phyloP scores from a whole-genome alignment of 1,139 yeast species.

The Pneumocystis oryctolagi region DNA sequence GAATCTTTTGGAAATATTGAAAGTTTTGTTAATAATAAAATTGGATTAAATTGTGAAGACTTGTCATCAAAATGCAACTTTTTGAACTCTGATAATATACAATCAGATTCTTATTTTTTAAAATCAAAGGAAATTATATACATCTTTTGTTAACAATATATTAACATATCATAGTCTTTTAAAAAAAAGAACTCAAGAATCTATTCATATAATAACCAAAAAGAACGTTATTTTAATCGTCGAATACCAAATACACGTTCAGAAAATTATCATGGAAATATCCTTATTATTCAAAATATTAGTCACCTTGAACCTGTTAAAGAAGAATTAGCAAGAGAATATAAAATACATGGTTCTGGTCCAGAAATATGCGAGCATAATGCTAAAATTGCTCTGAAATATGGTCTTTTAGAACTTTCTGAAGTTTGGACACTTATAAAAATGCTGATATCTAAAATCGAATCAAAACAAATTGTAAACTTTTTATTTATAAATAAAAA shows the following conservation, averaged over 20 bases:
- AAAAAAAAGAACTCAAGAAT: not conserved
- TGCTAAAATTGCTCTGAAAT: conserved; percentile 51
- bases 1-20: conserved; percentile 5
- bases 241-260: conserved; percentile 16
- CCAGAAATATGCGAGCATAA: conserved; percentile 54
- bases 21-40: not conserved
- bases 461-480: conserved; percentile 18
- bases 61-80: not conserved
- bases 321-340: conserved; percentile 61
- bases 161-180: not conserved
- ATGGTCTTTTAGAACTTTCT: conserved; percentile 48
- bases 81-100: not conserved
- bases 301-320: conserved; percentile 61
- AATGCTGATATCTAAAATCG: conserved; percentile 23
- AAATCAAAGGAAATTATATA: not conserved
- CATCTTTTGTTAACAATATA: not conserved
- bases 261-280: conserved; percentile 25
- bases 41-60: not conserved
- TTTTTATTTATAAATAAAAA: conserved; percentile 1
- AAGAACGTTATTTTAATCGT: conserved; percentile 4
- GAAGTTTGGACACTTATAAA: conserved; percentile 67
- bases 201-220: not conserved
- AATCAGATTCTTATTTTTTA: not conserved
- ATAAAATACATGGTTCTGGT: conserved; percentile 50
- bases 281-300: conserved; percentile 50